Percentiles rank a stretch among this genome's conserved stretches.
These are phyloP conservation scores for Blastocystis sp. DNA, from an alignment of 352 stramenopile species.

Conservation along the genomic window DNA sequence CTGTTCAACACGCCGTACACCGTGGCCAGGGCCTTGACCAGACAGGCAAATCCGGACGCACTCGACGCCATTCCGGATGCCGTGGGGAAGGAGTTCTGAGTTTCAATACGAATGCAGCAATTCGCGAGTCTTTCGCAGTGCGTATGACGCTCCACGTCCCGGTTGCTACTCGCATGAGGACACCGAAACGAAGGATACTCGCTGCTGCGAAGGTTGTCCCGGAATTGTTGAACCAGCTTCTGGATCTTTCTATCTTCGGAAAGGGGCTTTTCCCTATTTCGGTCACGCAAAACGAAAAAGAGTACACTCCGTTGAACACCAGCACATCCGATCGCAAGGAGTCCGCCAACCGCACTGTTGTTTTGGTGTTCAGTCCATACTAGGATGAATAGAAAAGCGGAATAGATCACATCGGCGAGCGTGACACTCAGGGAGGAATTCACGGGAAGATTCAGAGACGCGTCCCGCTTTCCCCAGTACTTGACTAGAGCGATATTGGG, in stretches of 20 bases:
- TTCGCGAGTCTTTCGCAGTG: conserved; percentile 74
- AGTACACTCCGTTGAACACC: conserved; percentile 89
- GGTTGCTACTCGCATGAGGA: neutral
- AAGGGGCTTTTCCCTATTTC: conserved; percentile 79
- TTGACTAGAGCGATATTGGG: conserved; percentile 97
- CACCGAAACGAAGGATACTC: neutral
- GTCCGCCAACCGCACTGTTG: conserved; percentile 83
- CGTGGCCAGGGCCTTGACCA: conserved; percentile 75
- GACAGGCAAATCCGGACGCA: conserved; percentile 92
- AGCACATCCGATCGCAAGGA: conserved; percentile 86
- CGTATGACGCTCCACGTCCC: conserved; percentile 3
- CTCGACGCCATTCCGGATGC: conserved; percentile 94
- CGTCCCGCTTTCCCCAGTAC: conserved; percentile 95
- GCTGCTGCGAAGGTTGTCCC: conserved; percentile 77
- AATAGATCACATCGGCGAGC: conserved; percentile 79
- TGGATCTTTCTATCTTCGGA: conserved; percentile 75
- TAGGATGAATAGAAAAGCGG: conserved; percentile 77
- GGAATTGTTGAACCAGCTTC: conserved; percentile 81
- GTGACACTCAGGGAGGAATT: conserved; percentile 96
- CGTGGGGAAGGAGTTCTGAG: conserved; percentile 96
- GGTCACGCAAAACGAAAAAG: neutral
- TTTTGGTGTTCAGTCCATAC: conserved; percentile 90
- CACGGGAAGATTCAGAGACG: conserved; percentile 90
- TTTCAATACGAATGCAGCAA: conserved; percentile 89
- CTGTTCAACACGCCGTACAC: conserved; percentile 20